A percentile compares a stretch with the other conserved stretches of the same genome.
These are phyloP conservation scores for Penicillium robsamsonii DNA, from an alignment of 495 filamentous ascomycete genomes.

Conservation along the genomic window DNA sequence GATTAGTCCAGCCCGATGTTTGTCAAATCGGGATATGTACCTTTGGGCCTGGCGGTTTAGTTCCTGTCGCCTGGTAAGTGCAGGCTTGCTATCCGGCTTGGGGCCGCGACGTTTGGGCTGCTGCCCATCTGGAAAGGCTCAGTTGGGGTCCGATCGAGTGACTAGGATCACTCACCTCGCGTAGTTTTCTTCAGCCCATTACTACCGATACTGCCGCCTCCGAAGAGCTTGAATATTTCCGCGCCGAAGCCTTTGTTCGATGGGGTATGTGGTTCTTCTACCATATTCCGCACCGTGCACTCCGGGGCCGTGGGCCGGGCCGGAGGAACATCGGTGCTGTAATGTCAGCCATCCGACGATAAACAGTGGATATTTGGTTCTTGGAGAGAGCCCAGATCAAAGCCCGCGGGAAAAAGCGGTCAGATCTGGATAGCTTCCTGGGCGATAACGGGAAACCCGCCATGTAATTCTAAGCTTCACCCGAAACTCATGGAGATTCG, in stretches of 20 bases:
- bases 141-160: neutral
- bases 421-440: neutral
- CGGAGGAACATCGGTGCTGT: slow-evolving; percentile 6
- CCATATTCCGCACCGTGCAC: slow-evolving; percentile 13
- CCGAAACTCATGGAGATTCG: too few relatives aligned
- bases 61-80: slow-evolving; percentile 89
- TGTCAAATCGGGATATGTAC: slow-evolving; percentile 42
- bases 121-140: slow-evolving; percentile 63
- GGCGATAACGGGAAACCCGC: too few relatives aligned
- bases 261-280: slow-evolving; percentile 31
- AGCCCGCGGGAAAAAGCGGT: neutral
- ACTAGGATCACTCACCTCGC: slow-evolving; percentile 29
- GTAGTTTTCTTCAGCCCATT: slow-evolving; percentile 31
- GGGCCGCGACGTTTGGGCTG: slow-evolving; percentile 86
- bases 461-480: too few relatives aligned
- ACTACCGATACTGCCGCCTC: slow-evolving; percentile 7
- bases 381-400: neutral
- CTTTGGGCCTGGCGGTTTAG: slow-evolving; percentile 94
- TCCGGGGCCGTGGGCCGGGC: slow-evolving; percentile 18
- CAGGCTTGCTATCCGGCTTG: slow-evolving; percentile 95
- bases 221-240: slow-evolving; percentile 42
- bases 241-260: slow-evolving; percentile 28
- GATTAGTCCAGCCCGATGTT: slow-evolving; percentile 10
- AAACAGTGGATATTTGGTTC: neutral
- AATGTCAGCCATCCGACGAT: slow-evolving; percentile 4